Evolutionary conservation across 2,329 filamentous ascomycete genomes (phyloP), one percentile per base, ranked within the genome.

Genomic region (Grosmannia serpens): DNA sequence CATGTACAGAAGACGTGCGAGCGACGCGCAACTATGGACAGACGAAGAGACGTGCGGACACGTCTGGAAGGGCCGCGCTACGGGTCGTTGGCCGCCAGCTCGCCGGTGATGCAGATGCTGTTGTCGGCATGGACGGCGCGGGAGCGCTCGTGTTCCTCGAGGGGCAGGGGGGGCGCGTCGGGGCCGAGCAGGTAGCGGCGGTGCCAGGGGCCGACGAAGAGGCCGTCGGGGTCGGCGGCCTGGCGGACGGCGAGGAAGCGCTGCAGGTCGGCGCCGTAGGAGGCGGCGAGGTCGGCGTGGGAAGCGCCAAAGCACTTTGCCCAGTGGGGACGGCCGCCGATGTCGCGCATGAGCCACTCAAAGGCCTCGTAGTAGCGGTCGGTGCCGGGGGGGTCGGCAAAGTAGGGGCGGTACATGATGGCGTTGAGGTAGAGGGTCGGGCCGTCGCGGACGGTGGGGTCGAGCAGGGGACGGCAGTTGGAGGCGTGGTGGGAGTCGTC

Each of bases 141-240:
- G 35, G 53, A 50, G 22, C 64, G 59, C 29, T 67, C 67, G 17
- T 63, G 60, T 61, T 70, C 68, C 59, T 70, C 68, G 13, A 68
- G 64, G 35, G 64, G 61, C 27, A 69, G 62, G n/a, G 49, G 56
- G 29, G 61, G 44, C 2, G 41, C 52, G 6, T 49, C 56, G 10
- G 63, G 69, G 33, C 70, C 71, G 49, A 84, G 69, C 24, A 96
- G 74, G 65, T 83, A 82, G 56, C 86, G 80, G 31, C 87, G 79
- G 71, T 96, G 90, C 92, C 92, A 99, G 54, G 91, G 85, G 2
- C 92, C 92, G 17, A 92, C 78, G 71, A 92, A 92, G 79, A 91
- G 84, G 57, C 87, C 87, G 61, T 89, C 83, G 0, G 85, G 84
- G 67, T 92, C 88, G 46, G 82, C 80, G 63, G 83, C 76, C 58